Base-by-base conservation (phyloP, 2,329 filamentous ascomycete species). In the Curvularia sp. region DNA sequence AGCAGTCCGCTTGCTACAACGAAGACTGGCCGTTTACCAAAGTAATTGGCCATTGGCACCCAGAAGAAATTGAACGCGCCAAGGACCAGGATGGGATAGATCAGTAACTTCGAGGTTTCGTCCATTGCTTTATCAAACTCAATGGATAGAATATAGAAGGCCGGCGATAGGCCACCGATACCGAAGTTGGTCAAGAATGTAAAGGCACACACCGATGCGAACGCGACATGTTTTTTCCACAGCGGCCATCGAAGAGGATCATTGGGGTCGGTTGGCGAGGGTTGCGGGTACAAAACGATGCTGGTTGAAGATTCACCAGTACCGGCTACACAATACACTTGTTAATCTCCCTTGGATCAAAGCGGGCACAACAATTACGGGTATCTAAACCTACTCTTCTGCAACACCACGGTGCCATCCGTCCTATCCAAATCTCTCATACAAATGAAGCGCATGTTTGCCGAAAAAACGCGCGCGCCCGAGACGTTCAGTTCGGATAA, bases 51-150 rank as follows among this genome's bases (percentile, higher is more conserved):
- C 9, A 83, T 61, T 13, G 82, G 82, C 5, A 83, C 80, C 81
- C 81, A 83, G 64, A 83, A 75, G 73, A 84, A 84, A 63, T 84
- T 84, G 67, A 81, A 82, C 30, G 81, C 77, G 1, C 82, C 81
- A 2, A 84, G 77, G 1, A 82, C 77, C 3, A 84, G 69, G 60
- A 84, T 81, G 1, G 76, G 76, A 67, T 74, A 79, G 12, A 77
- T 63, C 1, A 79, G 70, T 1, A 79, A 61, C 22, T 70, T 71
- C 15, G 78, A 79, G 1, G 81, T 79, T 51, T 83, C 77, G 5
- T 78, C 81, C 69, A 77, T 74, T 2, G 77, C 73, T 66, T 79
- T 81, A 58, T 76, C 61, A 67, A 84, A 84, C 60, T 84, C 79
- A 13, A 81, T 65, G 13, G 78, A 63, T 65, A 83, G 63, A 72